Evolutionary conservation across 768 basidiomycete species (phyloP), one percentile per base, ranked within the genome.

Genomic region (Daedalea quercina): DNA sequence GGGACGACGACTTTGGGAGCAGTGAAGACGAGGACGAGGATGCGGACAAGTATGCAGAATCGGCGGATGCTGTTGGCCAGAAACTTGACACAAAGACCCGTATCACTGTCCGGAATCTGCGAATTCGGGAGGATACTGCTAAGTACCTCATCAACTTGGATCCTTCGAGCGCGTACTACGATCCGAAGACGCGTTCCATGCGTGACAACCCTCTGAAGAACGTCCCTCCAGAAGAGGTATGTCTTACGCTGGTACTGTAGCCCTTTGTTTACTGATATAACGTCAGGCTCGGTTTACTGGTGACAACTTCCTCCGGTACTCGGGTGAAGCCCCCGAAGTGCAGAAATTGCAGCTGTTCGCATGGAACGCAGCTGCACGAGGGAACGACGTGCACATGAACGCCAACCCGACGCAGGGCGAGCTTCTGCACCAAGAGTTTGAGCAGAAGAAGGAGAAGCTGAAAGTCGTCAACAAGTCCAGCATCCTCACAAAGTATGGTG

Each of bases 181-280:
- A 99, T 65, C 96, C 96, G 44, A 99, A 99, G 74, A 98, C 96
- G 12, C 86, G 96, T 64, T 97, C 95, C 7, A 99, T 99, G 96
- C 87, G 96, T 70, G 96, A 99, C 63, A 94, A 95, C 40, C 96
- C 95, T 0, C 55, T 84, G 13, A 82, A 80, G 66, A 80, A 82
- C 59, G 73, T 90, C 23, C 75, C 83, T 6, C 72, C 90, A n/a
- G 93, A 95, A 69, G 95, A 98, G 63, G 94, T 94, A 65, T 47
- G 87, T 72, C 9, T 50, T 50, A 12, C 56, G 42, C 47, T 47
- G 44, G 41, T 55, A 45, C n/a, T 45, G 44, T 20, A 8, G 3
- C 24, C 52, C 37, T 28, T 46, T 54, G 17, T 25, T 19, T 47
- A 40, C 41, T 50, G 42, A 58, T 25, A 35, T 40, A 33, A 4